Percentiles rank a stretch among this genome's conserved stretches.
Conservation (phyloP, 2,329 filamentous ascomycete genomes). For the Exophiala mesophila region DNA sequence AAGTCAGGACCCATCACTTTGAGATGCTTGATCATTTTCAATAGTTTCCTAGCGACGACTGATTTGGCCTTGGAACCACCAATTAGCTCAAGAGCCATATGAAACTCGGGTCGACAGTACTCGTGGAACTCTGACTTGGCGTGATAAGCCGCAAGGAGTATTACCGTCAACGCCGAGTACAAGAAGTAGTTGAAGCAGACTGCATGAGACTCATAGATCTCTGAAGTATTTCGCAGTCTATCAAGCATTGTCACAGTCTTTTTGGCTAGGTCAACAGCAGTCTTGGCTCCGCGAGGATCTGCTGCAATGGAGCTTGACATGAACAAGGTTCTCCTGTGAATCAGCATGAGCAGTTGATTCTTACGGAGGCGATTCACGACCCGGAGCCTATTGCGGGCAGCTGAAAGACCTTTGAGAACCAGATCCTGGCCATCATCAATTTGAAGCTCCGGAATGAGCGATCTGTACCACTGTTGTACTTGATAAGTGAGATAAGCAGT, state of each 20-base stretch:
- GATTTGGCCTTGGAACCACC: slow-evolving; percentile 11
- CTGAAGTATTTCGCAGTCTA: slow-evolving; percentile 34
- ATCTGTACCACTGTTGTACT: slow-evolving; percentile 44
- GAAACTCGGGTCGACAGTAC: slow-evolving; percentile 32
- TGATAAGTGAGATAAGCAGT: slow-evolving; percentile 39
- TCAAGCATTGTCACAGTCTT: slow-evolving; percentile 36
- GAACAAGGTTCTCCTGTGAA: slow-evolving; percentile 42
- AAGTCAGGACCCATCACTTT: slow-evolving; percentile 9
- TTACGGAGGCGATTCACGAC: slow-evolving; percentile 43
- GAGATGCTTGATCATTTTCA: slow-evolving; percentile 15
- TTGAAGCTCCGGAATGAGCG: slow-evolving; percentile 41
- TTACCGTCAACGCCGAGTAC: slow-evolving; percentile 36
- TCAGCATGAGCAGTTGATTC: slow-evolving; percentile 43
- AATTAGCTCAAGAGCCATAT: slow-evolving; percentile 11
- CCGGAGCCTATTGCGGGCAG: slow-evolving; percentile 32
- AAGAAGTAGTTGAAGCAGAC: slow-evolving; percentile 42
- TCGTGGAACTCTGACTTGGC: slow-evolving; percentile 41
- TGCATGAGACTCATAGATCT: slow-evolving; percentile 38
- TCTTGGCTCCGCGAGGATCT: slow-evolving; percentile 34
- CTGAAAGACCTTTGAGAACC: slow-evolving; percentile 3
- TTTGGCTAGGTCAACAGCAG: slow-evolving; percentile 40
- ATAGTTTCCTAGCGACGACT: slow-evolving; percentile 10
- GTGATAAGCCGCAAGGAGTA: slow-evolving; percentile 45
- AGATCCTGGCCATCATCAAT: slow-evolving; percentile 29
- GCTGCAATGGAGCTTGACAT: slow-evolving; percentile 35